Evolutionary conservation across 345 rosid species (phyloP), one percentile per base, ranked within the genome.

Genomic region (Aquilaria sinensis): DNA sequence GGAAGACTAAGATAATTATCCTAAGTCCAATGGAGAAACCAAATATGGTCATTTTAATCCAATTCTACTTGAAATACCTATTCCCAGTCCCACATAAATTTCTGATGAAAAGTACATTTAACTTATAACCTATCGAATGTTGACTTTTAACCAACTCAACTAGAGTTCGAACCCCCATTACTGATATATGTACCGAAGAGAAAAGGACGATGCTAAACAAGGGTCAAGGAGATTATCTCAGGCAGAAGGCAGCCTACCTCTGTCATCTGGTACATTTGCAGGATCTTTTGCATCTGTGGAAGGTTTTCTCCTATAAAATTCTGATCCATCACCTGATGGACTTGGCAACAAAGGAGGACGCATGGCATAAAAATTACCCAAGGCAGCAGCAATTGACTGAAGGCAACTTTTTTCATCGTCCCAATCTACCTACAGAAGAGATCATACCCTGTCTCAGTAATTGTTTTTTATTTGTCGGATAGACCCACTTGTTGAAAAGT

Each of bases 331-430:
- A 47, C 92, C 92, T 29, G 85, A 79, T 55, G 97, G 97, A 51
- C 84, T 83, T 63, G 99, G 99, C 75, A 93, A 64, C 49, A 93
- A 74, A 66, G 96, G 97, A 58, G 92, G 92, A 77, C 83, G 89
- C 96, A 93, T 73, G 34, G 96, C 94, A 69, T 88, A 93, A 72
- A 93, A 93, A 57, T 88, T 88, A 48, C 92, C 98, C 45, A 93
- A 72, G 66, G 92, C 96, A 32, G 96, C 97, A n/a, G 95, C 86
- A 72, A 93, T 74, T 71, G 81, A 63, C 73, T 93, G 96, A 58
- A 93, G 77, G 74, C 99, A 93, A 66, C 56, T 75, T 77, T 82
- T 86, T 75, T 94, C 99, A 57, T 82, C 82, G 56, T 84, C 97
- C 96, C 96, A 92, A 30, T 86, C 89, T 78, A 94, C 87, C 97